phyloP scores from a whole-genome alignment of 202 grass and related monocot genomes.

The Cymbopogon flexuosus region DNA sequence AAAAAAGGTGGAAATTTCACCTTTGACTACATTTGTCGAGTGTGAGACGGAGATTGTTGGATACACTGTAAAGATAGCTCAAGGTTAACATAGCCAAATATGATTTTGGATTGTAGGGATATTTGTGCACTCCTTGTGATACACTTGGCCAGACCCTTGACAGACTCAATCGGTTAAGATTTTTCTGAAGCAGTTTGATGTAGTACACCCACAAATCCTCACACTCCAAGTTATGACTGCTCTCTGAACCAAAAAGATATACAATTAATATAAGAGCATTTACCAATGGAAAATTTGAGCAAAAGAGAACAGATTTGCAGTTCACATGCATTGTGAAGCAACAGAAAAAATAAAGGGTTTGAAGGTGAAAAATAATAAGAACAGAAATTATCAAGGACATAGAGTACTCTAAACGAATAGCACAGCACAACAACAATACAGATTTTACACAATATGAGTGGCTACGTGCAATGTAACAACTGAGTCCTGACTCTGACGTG shows the following conservation, averaged over 20 bases:
- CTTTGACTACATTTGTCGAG: conserved; percentile 80
- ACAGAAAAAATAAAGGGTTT: background rate
- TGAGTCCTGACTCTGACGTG: background rate
- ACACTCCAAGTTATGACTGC: conserved; percentile 54
- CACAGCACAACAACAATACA: background rate
- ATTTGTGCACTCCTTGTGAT: conserved; percentile 66
- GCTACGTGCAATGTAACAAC: background rate
- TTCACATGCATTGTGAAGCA: conserved; percentile 1
- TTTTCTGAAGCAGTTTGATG: conserved; percentile 58
- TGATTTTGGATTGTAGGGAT: conserved; percentile 81
- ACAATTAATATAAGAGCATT: conserved; percentile 27
- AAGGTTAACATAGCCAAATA: conserved; percentile 64
- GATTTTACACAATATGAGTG: background rate
- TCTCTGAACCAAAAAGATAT: conserved; percentile 39
- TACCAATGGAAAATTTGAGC: conserved; percentile 13
- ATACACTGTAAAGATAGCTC: conserved; percentile 66
- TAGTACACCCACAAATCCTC: conserved; percentile 80
- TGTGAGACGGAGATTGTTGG: conserved; percentile 74
- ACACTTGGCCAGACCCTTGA: conserved; percentile 69
- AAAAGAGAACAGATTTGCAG: background rate
- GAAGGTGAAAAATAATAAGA: background rate
- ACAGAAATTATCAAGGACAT: background rate
- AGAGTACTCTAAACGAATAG: background rate
- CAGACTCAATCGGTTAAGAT: conserved; percentile 56
- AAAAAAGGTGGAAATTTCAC: conserved; percentile 43